Conservation (phyloP, 2,329 filamentous ascomycete species). For the Hypoxylon sp. region DNA sequence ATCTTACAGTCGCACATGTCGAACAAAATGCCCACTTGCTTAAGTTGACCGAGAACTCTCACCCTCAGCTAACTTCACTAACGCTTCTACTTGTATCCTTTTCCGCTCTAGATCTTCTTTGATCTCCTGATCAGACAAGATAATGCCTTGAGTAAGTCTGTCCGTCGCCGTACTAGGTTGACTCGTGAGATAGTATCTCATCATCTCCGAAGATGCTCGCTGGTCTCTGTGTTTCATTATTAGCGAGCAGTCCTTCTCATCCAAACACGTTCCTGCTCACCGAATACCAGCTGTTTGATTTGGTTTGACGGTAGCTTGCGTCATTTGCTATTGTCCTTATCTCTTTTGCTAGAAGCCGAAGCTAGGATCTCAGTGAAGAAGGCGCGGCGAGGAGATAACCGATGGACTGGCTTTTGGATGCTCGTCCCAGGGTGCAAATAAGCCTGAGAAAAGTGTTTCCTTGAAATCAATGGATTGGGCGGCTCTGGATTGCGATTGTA, state of each 20-base stretch:
- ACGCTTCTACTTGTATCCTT: constrained; percentile 35
- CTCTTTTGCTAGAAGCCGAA: neutral
- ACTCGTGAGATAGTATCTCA: constrained; percentile 46
- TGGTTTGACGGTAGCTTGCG: constrained; percentile 27
- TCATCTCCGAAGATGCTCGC: constrained; percentile 39
- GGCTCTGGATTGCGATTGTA: constrained; percentile 20
- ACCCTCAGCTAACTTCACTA: constrained; percentile 38
- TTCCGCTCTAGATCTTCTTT: constrained; percentile 34
- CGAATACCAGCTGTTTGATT: constrained; percentile 25
- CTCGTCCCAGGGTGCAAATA: neutral
- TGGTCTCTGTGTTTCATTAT: constrained; percentile 16
- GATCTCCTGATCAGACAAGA: constrained; percentile 33
- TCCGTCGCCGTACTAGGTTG: constrained; percentile 46
- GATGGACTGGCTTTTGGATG: neutral
- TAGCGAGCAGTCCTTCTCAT: constrained; percentile 12
- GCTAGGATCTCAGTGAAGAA: neutral
- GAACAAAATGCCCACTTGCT: neutral
- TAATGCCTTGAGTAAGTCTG: constrained; percentile 42
- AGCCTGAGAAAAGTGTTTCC: neutral
- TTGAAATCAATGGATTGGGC: constrained; percentile 2
- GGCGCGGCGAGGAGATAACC: neutral
- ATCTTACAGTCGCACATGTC: neutral
- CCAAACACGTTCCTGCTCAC: constrained; percentile 21
- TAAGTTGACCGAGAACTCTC: constrained; percentile 10
- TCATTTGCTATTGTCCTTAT: constrained; percentile 22